A percentile compares a stretch with the other conserved stretches of the same genome.
These are phyloP conservation scores for Marasmius oreades DNA, from an alignment of 1,284 basidiomycete genomes.

Conservation along the genomic window DNA sequence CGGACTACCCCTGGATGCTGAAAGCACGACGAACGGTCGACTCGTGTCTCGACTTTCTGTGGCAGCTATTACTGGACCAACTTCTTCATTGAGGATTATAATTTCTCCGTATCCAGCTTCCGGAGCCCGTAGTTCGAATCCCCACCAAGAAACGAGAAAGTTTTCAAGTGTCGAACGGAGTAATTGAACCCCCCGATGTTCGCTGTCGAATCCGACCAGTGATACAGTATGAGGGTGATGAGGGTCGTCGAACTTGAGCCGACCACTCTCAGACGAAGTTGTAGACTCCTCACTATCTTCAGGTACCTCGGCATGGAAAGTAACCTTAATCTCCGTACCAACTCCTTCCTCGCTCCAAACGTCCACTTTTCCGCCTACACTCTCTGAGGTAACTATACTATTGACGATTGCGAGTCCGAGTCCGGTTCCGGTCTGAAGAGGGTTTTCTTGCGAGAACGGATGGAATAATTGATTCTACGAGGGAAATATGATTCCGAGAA, in stretches of 20 bases:
- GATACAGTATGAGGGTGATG: slow-evolving; percentile 54
- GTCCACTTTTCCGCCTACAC: slow-evolving; percentile 85
- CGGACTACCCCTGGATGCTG: slow-evolving; percentile 65
- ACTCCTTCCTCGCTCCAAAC: slow-evolving; percentile 85
- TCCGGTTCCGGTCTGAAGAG: slow-evolving; percentile 89
- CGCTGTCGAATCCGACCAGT: slow-evolving; percentile 70
- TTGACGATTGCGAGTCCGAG: slow-evolving; percentile 97
- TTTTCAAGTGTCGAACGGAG: slow-evolving; percentile 59
- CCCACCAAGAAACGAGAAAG: slow-evolving; percentile 79
- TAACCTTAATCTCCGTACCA: slow-evolving; percentile 92
- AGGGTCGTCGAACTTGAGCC: slow-evolving; percentile 45
- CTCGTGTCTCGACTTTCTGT: slow-evolving; percentile 53
- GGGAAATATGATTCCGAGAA: slow-evolving; percentile 14
- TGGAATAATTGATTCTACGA: slow-evolving; percentile 90
- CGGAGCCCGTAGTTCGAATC: slow-evolving; percentile 53
- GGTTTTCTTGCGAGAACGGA: slow-evolving; percentile 94
- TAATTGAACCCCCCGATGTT: slow-evolving; percentile 68
- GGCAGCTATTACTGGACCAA: slow-evolving; percentile 53
- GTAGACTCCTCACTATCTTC: slow-evolving; percentile 39
- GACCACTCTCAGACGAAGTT: slow-evolving; percentile 35
- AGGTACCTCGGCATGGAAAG: slow-evolving; percentile 72
- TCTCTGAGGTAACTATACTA: slow-evolving; percentile 85
- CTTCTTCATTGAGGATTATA: slow-evolving; percentile 81
- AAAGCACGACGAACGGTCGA: slow-evolving; percentile 73
- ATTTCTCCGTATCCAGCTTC: slow-evolving; percentile 63